phyloP scores from a whole-genome alignment of 2,329 filamentous ascomycete species.

The Aspergillus pseudotamarii region DNA sequence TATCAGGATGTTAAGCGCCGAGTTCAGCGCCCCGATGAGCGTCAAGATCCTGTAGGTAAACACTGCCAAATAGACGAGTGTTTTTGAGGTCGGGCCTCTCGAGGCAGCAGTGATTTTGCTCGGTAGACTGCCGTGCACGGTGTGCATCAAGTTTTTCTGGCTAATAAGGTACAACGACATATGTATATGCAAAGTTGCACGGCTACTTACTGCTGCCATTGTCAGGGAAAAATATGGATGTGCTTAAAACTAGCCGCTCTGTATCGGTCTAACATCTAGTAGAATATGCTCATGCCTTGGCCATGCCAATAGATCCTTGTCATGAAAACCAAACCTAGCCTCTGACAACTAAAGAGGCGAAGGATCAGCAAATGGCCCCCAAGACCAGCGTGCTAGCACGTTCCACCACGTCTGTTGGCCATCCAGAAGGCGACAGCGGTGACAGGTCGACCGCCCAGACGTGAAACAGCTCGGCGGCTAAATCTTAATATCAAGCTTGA shows the following conservation, averaged over 20 bases:
- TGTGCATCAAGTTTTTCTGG: too few relatives aligned
- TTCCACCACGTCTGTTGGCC: not conserved
- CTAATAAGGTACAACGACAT: too few relatives aligned
- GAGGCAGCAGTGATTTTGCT: not conserved
- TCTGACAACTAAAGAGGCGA: not conserved
- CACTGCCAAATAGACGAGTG: not conserved
- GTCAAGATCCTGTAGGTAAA: not conserved
- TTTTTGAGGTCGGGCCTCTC: not conserved
- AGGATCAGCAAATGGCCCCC: not conserved
- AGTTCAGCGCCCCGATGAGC: not conserved
- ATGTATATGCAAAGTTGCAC: not conserved
- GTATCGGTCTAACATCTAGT: not conserved
- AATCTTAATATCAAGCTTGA: not conserved
- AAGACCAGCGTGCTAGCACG: not conserved
- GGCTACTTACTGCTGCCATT: too few relatives aligned
- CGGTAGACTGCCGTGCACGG: too few relatives aligned
- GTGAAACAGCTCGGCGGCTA: not conserved
- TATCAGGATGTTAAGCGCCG: not conserved
- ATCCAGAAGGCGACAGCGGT: not conserved
- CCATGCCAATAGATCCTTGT: not conserved
- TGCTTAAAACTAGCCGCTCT: too few relatives aligned
- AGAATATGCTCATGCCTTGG: not conserved
- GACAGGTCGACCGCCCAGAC: too few relatives aligned
- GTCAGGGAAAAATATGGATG: too few relatives aligned
- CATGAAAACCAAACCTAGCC: rapidly evolving